Evolutionary conservation across 2,329 filamentous ascomycete genomes (phyloP).

Genomic region (Clarireedia paspali): DNA sequence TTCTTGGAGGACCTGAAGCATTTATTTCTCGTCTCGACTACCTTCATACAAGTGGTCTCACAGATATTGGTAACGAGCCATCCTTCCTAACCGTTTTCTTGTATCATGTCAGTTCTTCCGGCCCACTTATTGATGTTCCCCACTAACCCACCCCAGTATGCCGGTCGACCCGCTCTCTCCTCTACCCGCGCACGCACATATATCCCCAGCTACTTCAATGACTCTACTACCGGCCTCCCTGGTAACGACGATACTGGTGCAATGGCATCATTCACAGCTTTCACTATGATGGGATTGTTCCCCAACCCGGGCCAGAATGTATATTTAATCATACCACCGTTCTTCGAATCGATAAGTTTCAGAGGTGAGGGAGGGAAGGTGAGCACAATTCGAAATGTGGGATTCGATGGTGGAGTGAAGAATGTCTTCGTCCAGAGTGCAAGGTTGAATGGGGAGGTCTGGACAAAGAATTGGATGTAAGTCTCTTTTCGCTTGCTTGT

Average conservation of each 20-base stretch:
- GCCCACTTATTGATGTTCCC: background rate
- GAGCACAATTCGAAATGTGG: slow-evolving; percentile 49
- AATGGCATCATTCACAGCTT: slow-evolving; percentile 35
- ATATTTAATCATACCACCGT: slow-evolving; percentile 61
- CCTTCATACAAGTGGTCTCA: slow-evolving; percentile 52
- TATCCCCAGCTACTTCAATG: slow-evolving; percentile 55
- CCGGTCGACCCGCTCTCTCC: slow-evolving; percentile 43
- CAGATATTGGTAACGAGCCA: slow-evolving; percentile 59
- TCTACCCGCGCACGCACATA: slow-evolving; percentile 51
- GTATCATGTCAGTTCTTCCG: slow-evolving; percentile 40
- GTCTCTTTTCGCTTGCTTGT: background rate
- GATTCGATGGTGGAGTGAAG: slow-evolving; percentile 51
- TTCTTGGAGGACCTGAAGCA: slow-evolving; percentile 48
- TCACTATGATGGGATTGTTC: slow-evolving; percentile 38
- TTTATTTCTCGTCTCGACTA: slow-evolving; percentile 56
- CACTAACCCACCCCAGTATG: slow-evolving; percentile 36
- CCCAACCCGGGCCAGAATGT: slow-evolving; percentile 62
- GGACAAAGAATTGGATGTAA: slow-evolving; percentile 55
- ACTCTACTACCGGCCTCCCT: slow-evolving; percentile 50
- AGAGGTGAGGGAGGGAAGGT: slow-evolving; percentile 50
- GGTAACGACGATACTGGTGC: slow-evolving; percentile 65
- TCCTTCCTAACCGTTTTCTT: slow-evolving; percentile 58
- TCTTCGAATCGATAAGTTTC: slow-evolving; percentile 52
- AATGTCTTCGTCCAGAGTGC: slow-evolving; percentile 58
- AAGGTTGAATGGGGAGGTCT: slow-evolving; percentile 50